Conservation (phyloP, 306 rosid genomes). For the Vigna radiata region DNA sequence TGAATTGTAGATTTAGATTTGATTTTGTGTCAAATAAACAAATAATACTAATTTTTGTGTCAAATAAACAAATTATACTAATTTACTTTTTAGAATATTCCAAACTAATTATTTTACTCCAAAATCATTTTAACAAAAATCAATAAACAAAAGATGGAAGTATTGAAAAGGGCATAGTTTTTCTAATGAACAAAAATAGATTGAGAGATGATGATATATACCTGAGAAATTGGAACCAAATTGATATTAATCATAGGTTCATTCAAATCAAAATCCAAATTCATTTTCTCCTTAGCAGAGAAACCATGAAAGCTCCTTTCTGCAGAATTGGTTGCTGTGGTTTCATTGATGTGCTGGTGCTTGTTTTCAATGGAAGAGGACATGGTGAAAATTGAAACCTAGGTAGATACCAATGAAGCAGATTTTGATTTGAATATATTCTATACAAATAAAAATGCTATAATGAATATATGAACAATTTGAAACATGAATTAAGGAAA, state of each 20-base stretch:
- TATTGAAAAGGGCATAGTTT: no score
- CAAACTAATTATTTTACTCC: no score
- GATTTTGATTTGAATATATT: background rate
- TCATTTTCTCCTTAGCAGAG: slow-evolving; percentile 13
- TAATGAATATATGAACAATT: background rate
- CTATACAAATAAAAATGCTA: background rate
- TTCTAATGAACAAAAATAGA: no score
- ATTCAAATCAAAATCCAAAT: background rate
- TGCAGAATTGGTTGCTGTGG: background rate
- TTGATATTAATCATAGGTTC: slow-evolving; percentile 47
- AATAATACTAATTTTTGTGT: no score
- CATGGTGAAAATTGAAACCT: background rate
- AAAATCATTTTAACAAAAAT: no score
- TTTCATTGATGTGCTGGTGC: background rate
- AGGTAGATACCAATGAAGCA: background rate
- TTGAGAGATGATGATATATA: background rate
- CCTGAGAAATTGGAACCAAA: slow-evolving; percentile 61
- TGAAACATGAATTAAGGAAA: background rate
- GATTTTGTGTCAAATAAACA: no score
- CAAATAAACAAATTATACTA: no score
- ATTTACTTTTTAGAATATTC: no score
- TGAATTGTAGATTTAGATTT: no score
- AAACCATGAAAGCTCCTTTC: background rate
- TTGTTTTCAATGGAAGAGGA: background rate
- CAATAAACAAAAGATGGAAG: no score